phyloP scores from a whole-genome alignment of 2,329 filamentous ascomycete genomes.

The Sphaerulina populicola region DNA sequence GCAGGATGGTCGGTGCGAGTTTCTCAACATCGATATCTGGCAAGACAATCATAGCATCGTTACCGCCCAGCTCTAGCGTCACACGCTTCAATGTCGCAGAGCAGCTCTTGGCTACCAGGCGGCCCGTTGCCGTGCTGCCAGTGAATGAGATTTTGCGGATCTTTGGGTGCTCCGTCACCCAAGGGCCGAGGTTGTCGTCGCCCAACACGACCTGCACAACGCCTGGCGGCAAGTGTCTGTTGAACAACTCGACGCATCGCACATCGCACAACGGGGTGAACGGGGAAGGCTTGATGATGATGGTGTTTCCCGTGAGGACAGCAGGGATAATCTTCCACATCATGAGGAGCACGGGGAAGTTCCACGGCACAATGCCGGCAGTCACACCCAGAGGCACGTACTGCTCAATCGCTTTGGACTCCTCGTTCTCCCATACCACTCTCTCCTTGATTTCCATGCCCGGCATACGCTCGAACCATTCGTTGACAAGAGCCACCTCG shows the following conservation, averaged over 20 bases:
- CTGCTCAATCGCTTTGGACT: conserved; percentile 16
- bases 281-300: conserved; percentile 86
- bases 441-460: conserved; percentile 18
- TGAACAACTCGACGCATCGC: conserved; percentile 74
- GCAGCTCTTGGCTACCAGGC: conserved; percentile 73
- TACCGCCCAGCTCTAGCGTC: conserved; percentile 82
- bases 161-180: conserved; percentile 57
- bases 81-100: conserved; percentile 47
- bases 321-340: conserved; percentile 65
- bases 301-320: conserved; percentile 74
- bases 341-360: conserved; percentile 46
- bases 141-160: conserved; percentile 82
- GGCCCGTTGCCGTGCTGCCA: conserved; percentile 75
- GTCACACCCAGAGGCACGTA: conserved; percentile 19
- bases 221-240: conserved; percentile 62
- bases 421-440: conserved; percentile 17
- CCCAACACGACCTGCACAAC: conserved; percentile 87
- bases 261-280: conserved; percentile 57
- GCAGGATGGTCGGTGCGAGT: conserved; percentile 85
- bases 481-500: conserved; percentile 17
- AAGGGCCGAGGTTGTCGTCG: conserved; percentile 49
- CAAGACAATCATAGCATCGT: conserved; percentile 82
- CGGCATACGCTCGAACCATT: conserved; percentile 19
- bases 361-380: conserved; percentile 34
- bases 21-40: conserved; percentile 75